These are phyloP conservation scores for Sporothrix sp. DNA, from an alignment of 2,329 filamentous ascomycete genomes.

Conservation along the genomic window DNA sequence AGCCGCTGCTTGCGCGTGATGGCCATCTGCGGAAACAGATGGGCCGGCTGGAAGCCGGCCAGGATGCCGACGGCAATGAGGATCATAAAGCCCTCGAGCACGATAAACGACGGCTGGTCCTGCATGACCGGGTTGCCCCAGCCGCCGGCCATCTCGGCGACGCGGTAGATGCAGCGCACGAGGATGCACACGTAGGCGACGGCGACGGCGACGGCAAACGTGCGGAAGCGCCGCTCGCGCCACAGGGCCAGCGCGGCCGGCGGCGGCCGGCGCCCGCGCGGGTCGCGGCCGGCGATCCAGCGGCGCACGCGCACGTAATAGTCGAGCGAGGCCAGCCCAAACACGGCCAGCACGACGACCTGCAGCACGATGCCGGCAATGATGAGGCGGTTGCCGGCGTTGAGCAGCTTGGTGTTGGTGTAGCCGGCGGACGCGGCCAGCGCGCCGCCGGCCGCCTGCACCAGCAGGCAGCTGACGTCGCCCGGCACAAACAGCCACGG, in stretches of 20 bases:
- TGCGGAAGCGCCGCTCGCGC: slow-evolving; percentile 33
- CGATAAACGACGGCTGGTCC: slow-evolving; percentile 48
- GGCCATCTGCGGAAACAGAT: slow-evolving; percentile 47
- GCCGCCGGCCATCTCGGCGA: slow-evolving; percentile 54
- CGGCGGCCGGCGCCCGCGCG: background rate
- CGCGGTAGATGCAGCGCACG: slow-evolving; percentile 44
- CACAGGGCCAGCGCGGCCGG: slow-evolving; percentile 30
- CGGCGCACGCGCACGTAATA: slow-evolving; percentile 35
- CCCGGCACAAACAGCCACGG: slow-evolving; percentile 50
- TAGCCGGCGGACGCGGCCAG: slow-evolving; percentile 39
- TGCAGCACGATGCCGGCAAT: slow-evolving; percentile 46
- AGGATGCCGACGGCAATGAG: slow-evolving; percentile 40
- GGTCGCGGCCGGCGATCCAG: slow-evolving; percentile 26
- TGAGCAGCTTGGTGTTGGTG: slow-evolving; percentile 30
- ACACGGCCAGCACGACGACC: slow-evolving; percentile 39
- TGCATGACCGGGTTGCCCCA: slow-evolving; percentile 57
- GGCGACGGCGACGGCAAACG: slow-evolving; percentile 35
- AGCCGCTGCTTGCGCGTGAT: slow-evolving; percentile 12
- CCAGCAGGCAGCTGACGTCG: slow-evolving; percentile 47
- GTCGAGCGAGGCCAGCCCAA: slow-evolving; percentile 35
- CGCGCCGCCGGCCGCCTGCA: slow-evolving; percentile 49
- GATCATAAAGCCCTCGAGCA: slow-evolving; percentile 46
- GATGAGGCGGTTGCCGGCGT: slow-evolving; percentile 41
- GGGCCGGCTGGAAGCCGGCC: slow-evolving; percentile 43
- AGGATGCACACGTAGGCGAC: slow-evolving; percentile 38